phyloP scores from a whole-genome alignment of 2,329 filamentous ascomycete genomes.

The Nemania sp. region DNA sequence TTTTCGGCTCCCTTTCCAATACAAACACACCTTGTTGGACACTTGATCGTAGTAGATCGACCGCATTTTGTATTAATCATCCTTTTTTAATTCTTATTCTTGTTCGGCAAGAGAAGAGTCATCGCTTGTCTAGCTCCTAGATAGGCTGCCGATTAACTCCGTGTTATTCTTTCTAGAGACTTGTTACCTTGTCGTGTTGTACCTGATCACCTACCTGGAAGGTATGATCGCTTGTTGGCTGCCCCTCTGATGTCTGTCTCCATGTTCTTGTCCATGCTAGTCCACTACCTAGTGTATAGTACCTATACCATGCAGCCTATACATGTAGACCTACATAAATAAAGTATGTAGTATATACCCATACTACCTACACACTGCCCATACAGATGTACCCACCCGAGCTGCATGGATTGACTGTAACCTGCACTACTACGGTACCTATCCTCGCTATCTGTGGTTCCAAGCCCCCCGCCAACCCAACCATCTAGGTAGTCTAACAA shows the following conservation, averaged over 20 bases:
- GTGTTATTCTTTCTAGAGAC: constrained; percentile 11
- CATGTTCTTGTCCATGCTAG: constrained; percentile 4
- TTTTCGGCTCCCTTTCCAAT: constrained; percentile 44
- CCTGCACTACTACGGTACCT: constrained; percentile 35
- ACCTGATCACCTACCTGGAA: constrained; percentile 15
- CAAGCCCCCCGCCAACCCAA: constrained; percentile 36
- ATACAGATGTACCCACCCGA: constrained; percentile 34
- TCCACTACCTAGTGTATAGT: background rate
- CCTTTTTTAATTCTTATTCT: background rate
- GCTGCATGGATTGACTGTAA: constrained; percentile 37
- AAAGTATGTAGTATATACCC: background rate
- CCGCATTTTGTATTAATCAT: constrained; percentile 11
- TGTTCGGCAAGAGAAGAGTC: constrained; percentile 28
- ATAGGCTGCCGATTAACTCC: constrained; percentile 19
- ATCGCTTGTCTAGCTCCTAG: constrained; percentile 28
- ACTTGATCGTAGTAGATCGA: constrained; percentile 3
- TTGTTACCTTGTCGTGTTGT: constrained; percentile 6
- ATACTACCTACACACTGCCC: constrained; percentile 3
- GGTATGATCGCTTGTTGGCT: constrained; percentile 19
- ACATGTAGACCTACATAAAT: background rate
- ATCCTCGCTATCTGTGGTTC: constrained; percentile 36
- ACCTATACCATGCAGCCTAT: background rate
- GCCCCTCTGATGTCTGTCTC: too few relatives aligned
- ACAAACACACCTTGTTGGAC: constrained; percentile 30
- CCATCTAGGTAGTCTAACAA: constrained; percentile 23